Conservation (phyloP, 345 rosid genomes). For the Salix purpurea region DNA sequence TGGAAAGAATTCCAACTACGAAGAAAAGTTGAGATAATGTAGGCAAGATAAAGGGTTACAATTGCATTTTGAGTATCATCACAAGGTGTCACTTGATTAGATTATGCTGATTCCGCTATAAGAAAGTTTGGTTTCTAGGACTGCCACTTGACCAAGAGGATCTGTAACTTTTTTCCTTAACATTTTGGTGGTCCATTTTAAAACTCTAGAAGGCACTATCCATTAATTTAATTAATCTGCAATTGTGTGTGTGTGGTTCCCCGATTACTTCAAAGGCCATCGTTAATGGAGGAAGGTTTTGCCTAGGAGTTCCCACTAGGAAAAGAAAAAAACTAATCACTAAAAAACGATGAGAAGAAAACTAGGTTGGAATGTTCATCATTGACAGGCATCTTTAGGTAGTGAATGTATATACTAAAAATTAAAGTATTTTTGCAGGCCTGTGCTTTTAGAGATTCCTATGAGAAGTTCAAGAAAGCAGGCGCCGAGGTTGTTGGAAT, state of each 20-base stretch:
- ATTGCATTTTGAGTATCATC: neutral
- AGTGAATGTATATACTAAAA: neutral
- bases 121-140: neutral
- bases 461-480: slow-evolving; percentile 96
- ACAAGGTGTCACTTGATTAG: neutral
- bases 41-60: neutral
- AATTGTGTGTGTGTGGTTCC: neutral
- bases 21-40: neutral
- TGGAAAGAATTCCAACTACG: no score
- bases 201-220: neutral
- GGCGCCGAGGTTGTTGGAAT: slow-evolving; percentile 94
- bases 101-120: no score
- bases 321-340: neutral
- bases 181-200: neutral
- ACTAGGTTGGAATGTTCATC: neutral
- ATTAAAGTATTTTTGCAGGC: slow-evolving; percentile 39
- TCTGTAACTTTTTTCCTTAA: neutral
- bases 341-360: neutral
- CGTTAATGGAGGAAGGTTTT: neutral
- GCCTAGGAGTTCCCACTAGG: neutral
- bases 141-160: neutral
- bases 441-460: slow-evolving; percentile 83
- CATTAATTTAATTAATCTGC: neutral
- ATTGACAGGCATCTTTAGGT: neutral
- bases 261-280: neutral